Conservation (phyloP, 108 stramenopile species). For the Chaetoceros tenuissimus region DNA sequence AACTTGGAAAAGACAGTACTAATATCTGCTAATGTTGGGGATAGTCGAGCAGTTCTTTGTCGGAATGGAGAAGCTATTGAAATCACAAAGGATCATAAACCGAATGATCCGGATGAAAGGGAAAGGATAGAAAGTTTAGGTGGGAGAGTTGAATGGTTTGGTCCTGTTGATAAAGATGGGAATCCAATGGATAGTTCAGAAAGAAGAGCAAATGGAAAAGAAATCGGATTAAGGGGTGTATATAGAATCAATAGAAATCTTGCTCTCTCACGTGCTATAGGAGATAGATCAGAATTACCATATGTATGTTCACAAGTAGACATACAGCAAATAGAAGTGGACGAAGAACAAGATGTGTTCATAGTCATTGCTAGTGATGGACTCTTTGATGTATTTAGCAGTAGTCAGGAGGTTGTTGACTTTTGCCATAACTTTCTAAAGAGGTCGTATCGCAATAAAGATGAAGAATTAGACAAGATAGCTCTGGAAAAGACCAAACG, state of each 20-base stretch:
- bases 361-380: conserved; percentile 83
- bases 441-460: neutral
- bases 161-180: conserved; percentile 25
- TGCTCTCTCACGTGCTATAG: conserved; percentile 89
- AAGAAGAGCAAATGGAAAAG: conserved; percentile 15
- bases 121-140: conserved; percentile 60
- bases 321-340: conserved; percentile 30
- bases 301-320: conserved; percentile 75
- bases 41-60: conserved; percentile 75
- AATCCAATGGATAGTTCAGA: neutral
- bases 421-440: conserved; percentile 31
- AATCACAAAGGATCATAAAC: conserved; percentile 85
- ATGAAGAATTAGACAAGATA: neutral
- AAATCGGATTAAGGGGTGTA: conserved; percentile 62
- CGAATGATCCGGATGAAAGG: conserved; percentile 48
- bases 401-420: conserved; percentile 66
- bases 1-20: conserved; percentile 28
- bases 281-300: conserved; percentile 87
- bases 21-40: conserved; percentile 86
- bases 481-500: neutral
- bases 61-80: conserved; percentile 54
- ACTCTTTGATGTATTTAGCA: conserved; percentile 81
- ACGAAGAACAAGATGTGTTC: conserved; percentile 20
- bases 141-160: conserved; percentile 78
- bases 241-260: conserved; percentile 88